Evolutionary conservation across 108 stramenopile genomes (phyloP).

Genomic region (Nitzschia sp.): DNA sequence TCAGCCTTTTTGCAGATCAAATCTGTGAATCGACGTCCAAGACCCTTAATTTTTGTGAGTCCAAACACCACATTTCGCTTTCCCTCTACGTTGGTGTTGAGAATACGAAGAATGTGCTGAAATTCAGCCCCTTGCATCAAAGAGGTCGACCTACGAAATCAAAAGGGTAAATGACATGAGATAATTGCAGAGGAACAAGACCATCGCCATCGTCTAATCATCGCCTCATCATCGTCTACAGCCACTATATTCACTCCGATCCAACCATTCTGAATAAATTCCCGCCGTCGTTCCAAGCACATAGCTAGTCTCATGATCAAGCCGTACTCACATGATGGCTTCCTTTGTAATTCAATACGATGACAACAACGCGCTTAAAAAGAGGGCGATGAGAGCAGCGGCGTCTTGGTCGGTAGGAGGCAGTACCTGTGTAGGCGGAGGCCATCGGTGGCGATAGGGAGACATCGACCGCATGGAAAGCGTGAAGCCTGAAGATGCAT

Average conservation of each 20-base stretch:
- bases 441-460: too few species aligned
- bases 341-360: neutral
- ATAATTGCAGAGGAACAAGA: too few species aligned
- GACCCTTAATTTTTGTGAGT: conserved; percentile 98
- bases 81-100: conserved; percentile 99
- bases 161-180: neutral
- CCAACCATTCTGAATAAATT: too few species aligned
- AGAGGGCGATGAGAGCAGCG: neutral
- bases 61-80: conserved; percentile 98
- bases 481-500: too few species aligned
- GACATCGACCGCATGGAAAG: too few species aligned
- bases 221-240: neutral
- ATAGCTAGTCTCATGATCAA: too few species aligned
- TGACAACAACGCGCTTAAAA: neutral
- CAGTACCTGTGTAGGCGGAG: too few species aligned
- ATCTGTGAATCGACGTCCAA: conserved; percentile 98
- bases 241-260: too few species aligned
- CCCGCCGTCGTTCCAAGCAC: too few species aligned
- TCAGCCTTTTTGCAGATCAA: conserved; percentile 99
- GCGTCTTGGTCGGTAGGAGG: conserved; percentile 1
- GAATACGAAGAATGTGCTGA: conserved; percentile 99
- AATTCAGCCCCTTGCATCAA: conserved; percentile 97
- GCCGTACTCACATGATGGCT: neutral
- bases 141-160: conserved; percentile 49
- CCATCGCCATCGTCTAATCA: neutral